Evolutionary conservation across 2,329 filamentous ascomycete genomes (phyloP).

Genomic region (Pseudogymnoascus sp.): DNA sequence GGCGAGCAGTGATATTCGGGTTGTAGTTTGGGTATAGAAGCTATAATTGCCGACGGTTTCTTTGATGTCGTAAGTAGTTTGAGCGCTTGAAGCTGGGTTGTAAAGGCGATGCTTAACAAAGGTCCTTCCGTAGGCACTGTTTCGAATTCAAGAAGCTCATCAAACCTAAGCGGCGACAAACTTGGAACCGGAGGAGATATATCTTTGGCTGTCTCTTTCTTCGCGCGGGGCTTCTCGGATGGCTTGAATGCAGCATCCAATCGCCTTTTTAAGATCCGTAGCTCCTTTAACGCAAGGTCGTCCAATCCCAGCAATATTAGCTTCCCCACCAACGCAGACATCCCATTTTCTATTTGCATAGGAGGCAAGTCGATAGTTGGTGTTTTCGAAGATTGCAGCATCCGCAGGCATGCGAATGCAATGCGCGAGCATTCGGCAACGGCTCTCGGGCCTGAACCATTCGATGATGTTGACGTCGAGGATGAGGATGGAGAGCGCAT

Average conservation of each 20-base stretch:
- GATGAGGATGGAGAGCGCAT: constrained; percentile 32
- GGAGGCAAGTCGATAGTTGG: constrained; percentile 48
- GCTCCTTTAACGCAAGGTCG: constrained; percentile 60
- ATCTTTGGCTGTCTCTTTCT: constrained; percentile 18
- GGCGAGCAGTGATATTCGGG: constrained; percentile 48
- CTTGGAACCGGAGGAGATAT: constrained; percentile 29
- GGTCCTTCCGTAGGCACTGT: constrained; percentile 33
- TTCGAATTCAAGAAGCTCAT: constrained; percentile 57
- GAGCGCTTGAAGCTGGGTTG: constrained; percentile 57
- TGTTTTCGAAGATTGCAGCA: constrained; percentile 43
- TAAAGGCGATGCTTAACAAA: constrained; percentile 49
- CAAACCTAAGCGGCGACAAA: constrained; percentile 36
- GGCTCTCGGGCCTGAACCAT: constrained; percentile 29
- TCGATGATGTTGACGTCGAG: constrained; percentile 14
- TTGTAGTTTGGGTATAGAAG: constrained; percentile 47
- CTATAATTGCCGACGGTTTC: constrained; percentile 52
- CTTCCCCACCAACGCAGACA: constrained; percentile 60
- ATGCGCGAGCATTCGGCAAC: constrained; percentile 55
- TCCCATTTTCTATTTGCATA: constrained; percentile 65
- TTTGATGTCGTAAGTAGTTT: constrained; percentile 53
- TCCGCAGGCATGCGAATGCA: constrained; percentile 58
- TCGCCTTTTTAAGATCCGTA: constrained; percentile 56
- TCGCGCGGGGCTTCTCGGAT: constrained; percentile 15
- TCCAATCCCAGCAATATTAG: constrained; percentile 57
- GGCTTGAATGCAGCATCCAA: constrained; percentile 38